phyloP scores from a whole-genome alignment of 1,284 basidiomycete species.

The Bjerkandera adusta region DNA sequence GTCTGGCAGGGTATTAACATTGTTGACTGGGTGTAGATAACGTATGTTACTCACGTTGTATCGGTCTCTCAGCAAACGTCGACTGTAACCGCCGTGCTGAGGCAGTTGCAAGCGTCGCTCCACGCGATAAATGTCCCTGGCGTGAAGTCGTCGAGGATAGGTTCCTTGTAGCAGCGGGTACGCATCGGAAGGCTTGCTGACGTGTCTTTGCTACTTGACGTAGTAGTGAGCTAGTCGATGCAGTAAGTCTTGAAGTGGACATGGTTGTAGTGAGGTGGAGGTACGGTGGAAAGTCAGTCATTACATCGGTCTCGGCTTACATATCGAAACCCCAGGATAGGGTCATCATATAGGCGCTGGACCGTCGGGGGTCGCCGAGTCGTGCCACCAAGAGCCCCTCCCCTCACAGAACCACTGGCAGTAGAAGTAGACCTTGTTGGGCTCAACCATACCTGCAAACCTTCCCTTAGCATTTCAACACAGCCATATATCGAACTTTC shows the following conservation, averaged over 20 bases:
- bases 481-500: too few relatives aligned
- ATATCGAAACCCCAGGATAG: too few relatives aligned
- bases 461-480: too few relatives aligned
- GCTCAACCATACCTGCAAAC: too few relatives aligned
- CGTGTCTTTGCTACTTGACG: constrained; percentile 1
- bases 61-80: constrained; percentile 16
- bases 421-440: too few relatives aligned
- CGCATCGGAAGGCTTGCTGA: background rate
- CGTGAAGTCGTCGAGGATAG: constrained; percentile 22
- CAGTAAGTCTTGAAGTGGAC: constrained; percentile 4
- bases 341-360: too few relatives aligned
- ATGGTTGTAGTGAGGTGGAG: background rate
- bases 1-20: constrained; percentile 39
- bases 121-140: constrained; percentile 28
- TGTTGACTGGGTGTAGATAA: background rate
- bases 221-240: background rate
- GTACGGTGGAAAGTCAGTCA: background rate
- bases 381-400: too few relatives aligned
- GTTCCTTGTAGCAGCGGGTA: constrained; percentile 1
- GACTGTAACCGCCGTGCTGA: constrained; percentile 27
- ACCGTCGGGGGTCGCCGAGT: too few relatives aligned
- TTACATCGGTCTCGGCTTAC: too few relatives aligned
- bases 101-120: constrained; percentile 35
- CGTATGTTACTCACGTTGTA: constrained; percentile 21
- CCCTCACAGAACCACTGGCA: too few relatives aligned